Conservation (phyloP, 2,329 filamentous ascomycete genomes). For the Fusarium nematophilum region DNA sequence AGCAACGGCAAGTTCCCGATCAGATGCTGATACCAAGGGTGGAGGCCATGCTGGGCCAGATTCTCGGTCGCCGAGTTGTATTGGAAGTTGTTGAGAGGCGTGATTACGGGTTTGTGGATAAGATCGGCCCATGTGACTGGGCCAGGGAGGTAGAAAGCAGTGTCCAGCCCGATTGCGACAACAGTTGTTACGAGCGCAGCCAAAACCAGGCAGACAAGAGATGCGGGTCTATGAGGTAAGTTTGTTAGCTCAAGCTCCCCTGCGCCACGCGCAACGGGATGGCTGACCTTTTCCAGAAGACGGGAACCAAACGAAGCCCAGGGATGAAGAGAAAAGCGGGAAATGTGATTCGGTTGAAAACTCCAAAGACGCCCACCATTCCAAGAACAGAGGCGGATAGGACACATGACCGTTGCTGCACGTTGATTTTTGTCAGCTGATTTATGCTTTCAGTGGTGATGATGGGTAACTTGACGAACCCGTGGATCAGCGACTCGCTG, state of each 20-base stretch:
- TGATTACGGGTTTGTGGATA: slow-evolving; percentile 74
- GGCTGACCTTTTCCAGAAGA: slow-evolving; percentile 82
- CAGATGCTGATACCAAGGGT: slow-evolving; percentile 82
- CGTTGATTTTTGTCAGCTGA: slow-evolving; percentile 41
- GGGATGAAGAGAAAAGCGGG: slow-evolving; percentile 92
- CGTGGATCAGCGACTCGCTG: slow-evolving; percentile 84
- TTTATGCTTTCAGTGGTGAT: slow-evolving; percentile 7
- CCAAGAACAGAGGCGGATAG: slow-evolving; percentile 83
- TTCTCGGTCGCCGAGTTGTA: slow-evolving; percentile 80
- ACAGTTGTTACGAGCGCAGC: slow-evolving; percentile 75
- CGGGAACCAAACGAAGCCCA: slow-evolving; percentile 82
- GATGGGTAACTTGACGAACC: slow-evolving; percentile 60
- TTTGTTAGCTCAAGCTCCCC: slow-evolving; percentile 37
- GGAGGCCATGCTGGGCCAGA: slow-evolving; percentile 79
- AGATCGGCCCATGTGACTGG: slow-evolving; percentile 74
- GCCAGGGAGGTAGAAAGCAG: slow-evolving; percentile 78
- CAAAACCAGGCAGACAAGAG: slow-evolving; percentile 71
- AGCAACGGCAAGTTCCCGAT: slow-evolving; percentile 76
- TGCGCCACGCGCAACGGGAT: slow-evolving; percentile 32
- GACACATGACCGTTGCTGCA: slow-evolving; percentile 78
- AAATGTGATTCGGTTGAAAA: slow-evolving; percentile 98
- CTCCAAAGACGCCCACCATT: slow-evolving; percentile 82
- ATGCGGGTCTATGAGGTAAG: slow-evolving; percentile 63
- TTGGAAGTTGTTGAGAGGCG: slow-evolving; percentile 79
- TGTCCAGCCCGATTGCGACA: slow-evolving; percentile 84